A percentile compares a stretch with the other conserved stretches of the same genome.
Conservation (phyloP, 306 rosid genomes). For the Prunus campanulata region DNA sequence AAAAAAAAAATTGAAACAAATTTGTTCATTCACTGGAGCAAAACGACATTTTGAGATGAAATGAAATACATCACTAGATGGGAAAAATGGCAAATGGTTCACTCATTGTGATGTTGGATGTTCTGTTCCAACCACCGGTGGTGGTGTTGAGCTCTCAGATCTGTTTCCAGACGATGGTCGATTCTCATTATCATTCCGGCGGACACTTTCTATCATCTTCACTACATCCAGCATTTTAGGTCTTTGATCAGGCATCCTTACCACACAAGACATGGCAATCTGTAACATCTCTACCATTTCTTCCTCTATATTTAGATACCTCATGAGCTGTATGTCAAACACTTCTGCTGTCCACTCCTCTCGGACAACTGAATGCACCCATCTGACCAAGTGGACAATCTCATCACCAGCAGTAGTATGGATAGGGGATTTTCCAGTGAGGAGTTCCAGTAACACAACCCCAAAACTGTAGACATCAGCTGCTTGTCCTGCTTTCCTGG, state of each 20-base stretch:
- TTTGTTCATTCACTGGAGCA: conserved; percentile 35
- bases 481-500: conserved; percentile 71
- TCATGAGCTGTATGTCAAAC: conserved; percentile 79
- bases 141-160: conserved; percentile 46
- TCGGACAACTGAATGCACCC: conserved; percentile 97
- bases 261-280: conserved; percentile 83
- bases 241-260: conserved; percentile 77
- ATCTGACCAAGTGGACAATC: conserved; percentile 83
- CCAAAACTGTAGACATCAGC: conserved; percentile 88
- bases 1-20: conserved; percentile 23
- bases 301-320: conserved; percentile 87
- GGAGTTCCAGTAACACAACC: conserved; percentile 81
- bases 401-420: conserved; percentile 81
- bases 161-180: conserved; percentile 41
- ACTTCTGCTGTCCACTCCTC: conserved; percentile 99
- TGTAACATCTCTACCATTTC: conserved; percentile 96
- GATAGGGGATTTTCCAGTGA: conserved; percentile 88
- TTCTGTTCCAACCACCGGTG: conserved; percentile 21
- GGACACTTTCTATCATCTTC: conserved; percentile 72
- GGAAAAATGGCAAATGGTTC: neutral
- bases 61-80: conserved; percentile 29
- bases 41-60: conserved; percentile 35
- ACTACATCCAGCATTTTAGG: conserved; percentile 66
- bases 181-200: conserved; percentile 46
- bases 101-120: conserved; percentile 8